These are phyloP conservation scores for Grosmannia serpens DNA, from an alignment of 2,329 filamentous ascomycete species.

Conservation along the genomic window DNA sequence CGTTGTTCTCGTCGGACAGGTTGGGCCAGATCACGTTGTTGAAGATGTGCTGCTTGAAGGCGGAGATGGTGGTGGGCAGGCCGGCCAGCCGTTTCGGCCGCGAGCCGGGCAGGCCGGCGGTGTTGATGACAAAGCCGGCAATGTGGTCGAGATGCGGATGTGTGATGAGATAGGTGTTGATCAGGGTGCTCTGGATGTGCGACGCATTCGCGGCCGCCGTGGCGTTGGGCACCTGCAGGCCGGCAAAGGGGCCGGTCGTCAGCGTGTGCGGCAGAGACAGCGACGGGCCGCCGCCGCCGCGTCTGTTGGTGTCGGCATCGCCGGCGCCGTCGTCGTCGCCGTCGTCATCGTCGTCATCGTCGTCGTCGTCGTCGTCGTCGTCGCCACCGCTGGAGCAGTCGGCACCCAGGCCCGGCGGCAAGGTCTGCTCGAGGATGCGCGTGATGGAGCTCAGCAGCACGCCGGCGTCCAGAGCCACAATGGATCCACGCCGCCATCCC, in stretches of 20 bases:
- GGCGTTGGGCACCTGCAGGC: slow-evolving; percentile 56
- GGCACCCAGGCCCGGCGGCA: slow-evolving; percentile 24
- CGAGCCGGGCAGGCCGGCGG: slow-evolving; percentile 69
- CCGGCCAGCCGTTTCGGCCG: slow-evolving; percentile 79
- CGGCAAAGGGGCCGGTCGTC: slow-evolving; percentile 64
- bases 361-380: neutral
- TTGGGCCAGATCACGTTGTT: slow-evolving; percentile 99
- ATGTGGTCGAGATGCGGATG: slow-evolving; percentile 97
- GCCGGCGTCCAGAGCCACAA: slow-evolving; percentile 89
- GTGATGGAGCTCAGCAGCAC: slow-evolving; percentile 79
- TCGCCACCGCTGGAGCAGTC: neutral
- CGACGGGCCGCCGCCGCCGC: slow-evolving; percentile 2
- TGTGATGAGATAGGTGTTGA: slow-evolving; percentile 85
- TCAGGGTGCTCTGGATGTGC: slow-evolving; percentile 64
- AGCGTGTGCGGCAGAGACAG: slow-evolving; percentile 41
- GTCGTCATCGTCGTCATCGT: neutral
- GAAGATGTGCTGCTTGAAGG: slow-evolving; percentile 90
- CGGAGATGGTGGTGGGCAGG: slow-evolving; percentile 77
- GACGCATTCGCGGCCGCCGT: slow-evolving; percentile 67
- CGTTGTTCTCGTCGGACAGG: slow-evolving; percentile 88
- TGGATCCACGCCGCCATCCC: slow-evolving; percentile 69
- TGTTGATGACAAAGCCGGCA: slow-evolving; percentile 85
- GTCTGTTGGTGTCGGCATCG: neutral
- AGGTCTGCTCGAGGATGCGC: slow-evolving; percentile 56
- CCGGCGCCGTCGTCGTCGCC: slow-evolving; percentile 3